Base-by-base conservation (phyloP, 371 early-diverging fungal species). In the Apophysomyces variabilis region DNA sequence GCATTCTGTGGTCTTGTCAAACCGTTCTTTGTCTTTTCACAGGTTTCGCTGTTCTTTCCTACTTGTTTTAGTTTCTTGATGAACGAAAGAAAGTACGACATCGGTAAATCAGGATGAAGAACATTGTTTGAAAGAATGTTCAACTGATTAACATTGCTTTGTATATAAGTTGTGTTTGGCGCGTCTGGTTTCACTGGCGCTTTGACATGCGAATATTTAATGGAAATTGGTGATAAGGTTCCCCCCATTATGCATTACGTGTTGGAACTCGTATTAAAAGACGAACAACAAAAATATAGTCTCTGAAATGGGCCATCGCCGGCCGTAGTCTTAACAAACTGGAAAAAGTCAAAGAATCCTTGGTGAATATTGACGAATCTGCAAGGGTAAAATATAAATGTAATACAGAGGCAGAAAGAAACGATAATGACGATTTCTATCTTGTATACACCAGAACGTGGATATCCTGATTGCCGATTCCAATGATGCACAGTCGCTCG, bases 381-480 rank as follows among this genome's bases (percentile, higher is more conserved):
- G 64, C 69, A 13, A 66, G 70, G 58, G 76, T 78, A 75, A 38
- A 26, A 26, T 26, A 26, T 26, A 1, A 1, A 26, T 26, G 1
- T 56, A 21, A 32, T 7, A n/a, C 14, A 38, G 57, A 18, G n/a
- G 36, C 32, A 26, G 3, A 13, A 41, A 54, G 58, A 39, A 5
- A 11, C 7, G 37, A 44, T 8, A 38, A 5, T 16, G 16, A 8
- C 41, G 9, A 5, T 7, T 39, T 26, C 39, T 9, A 43, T 57
- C 32, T 39, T 63, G 14, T 39, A 18, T 4, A 9, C 41, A 4
- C 58, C 72, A 72, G 63, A 62, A 26, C 61, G 76, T n/a, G 78
- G 32, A 87, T 18, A 73, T 89, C 38, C 73, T 94, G 37, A 76
- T 90, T 16, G 93, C 90, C 35, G 86, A 90, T 70, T 73, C 90